A percentile compares a stretch with the other conserved stretches of the same genome.
Evolutionary conservation across 1,139 yeast species (phyloP).

Genomic region (Pneumocystis murina): DNA sequence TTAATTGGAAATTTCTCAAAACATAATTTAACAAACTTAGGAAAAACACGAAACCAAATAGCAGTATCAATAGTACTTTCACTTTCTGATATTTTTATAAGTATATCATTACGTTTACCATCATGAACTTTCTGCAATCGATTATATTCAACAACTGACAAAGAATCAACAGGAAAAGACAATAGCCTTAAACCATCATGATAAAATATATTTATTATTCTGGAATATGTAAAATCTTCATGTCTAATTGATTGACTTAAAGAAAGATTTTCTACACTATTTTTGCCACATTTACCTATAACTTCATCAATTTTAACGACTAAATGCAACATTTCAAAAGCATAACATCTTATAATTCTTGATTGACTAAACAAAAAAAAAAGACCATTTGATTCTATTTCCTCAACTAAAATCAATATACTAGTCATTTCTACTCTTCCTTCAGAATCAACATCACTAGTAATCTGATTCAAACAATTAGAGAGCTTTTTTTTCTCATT

Average conservation of each 20-base stretch:
- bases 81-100: slow-evolving; percentile 68
- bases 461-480: slow-evolving; percentile 11
- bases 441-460: slow-evolving; percentile 17
- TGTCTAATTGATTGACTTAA: background rate
- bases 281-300: slow-evolving; percentile 33
- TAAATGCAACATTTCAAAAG: slow-evolving; percentile 55
- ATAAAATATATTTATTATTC: slow-evolving; percentile 6
- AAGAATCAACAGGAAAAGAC: slow-evolving; percentile 28
- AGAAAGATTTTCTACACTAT: background rate
- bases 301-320: slow-evolving; percentile 79
- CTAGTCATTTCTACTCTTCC: slow-evolving; percentile 57
- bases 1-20: slow-evolving; percentile 83
- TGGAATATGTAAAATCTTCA: slow-evolving; percentile 4
- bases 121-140: slow-evolving; percentile 50
- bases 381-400: slow-evolving; percentile 88
- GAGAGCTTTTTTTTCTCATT: slow-evolving; percentile 4
- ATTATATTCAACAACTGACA: slow-evolving; percentile 70
- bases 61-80: slow-evolving; percentile 94
- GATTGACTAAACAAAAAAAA: slow-evolving; percentile 87
- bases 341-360: slow-evolving; percentile 54
- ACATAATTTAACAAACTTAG: slow-evolving; percentile 53
- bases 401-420: slow-evolving; percentile 73
- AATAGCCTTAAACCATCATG: slow-evolving; percentile 37
- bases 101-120: slow-evolving; percentile 41
- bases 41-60: slow-evolving; percentile 80